Evolutionary conservation across 2,329 filamentous ascomycete genomes (phyloP).

Genomic region (Aspergillus clavatus): DNA sequence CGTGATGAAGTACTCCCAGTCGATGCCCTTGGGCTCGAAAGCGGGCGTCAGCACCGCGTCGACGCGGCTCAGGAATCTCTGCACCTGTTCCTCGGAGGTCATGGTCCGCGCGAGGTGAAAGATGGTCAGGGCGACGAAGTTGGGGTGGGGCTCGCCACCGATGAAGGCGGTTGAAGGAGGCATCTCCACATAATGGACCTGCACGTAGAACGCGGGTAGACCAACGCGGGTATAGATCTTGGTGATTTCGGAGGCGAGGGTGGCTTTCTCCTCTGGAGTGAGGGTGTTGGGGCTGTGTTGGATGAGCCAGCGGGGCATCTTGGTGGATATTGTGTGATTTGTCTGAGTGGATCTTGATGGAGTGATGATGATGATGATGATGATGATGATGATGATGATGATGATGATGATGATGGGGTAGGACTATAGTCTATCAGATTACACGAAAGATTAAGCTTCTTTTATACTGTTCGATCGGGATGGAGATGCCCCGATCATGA

Average conservation of each 20-base stretch:
- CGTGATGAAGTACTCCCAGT: slow-evolving; percentile 20
- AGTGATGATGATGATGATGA: no score
- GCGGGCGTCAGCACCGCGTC: slow-evolving; percentile 15
- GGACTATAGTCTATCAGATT: no score
- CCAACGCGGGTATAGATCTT: background rate
- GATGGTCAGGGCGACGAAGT: slow-evolving; percentile 1
- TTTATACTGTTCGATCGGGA: no score
- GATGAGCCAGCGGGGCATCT: slow-evolving; percentile 5
- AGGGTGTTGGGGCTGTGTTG: slow-evolving; percentile 3
- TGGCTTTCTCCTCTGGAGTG: background rate
- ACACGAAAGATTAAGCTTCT: no score
- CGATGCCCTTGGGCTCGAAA: slow-evolving; percentile 16
- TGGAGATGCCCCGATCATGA: no score
- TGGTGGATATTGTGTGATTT: background rate
- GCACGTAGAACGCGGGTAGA: background rate
- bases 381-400: no score
- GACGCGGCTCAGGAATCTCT: slow-evolving; percentile 2
- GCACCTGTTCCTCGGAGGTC: slow-evolving; percentile 1
- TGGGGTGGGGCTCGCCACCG: slow-evolving; percentile 2
- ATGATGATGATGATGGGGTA: no score
- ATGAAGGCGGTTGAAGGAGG: background rate
- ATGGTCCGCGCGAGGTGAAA: slow-evolving; percentile 7
- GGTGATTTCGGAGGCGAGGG: slow-evolving; percentile 7
- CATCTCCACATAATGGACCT: background rate
- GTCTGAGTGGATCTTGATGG: background rate